These are phyloP conservation scores for Prunella vulgaris DNA, from an alignment of 257 asterid species.

Conservation along the genomic window DNA sequence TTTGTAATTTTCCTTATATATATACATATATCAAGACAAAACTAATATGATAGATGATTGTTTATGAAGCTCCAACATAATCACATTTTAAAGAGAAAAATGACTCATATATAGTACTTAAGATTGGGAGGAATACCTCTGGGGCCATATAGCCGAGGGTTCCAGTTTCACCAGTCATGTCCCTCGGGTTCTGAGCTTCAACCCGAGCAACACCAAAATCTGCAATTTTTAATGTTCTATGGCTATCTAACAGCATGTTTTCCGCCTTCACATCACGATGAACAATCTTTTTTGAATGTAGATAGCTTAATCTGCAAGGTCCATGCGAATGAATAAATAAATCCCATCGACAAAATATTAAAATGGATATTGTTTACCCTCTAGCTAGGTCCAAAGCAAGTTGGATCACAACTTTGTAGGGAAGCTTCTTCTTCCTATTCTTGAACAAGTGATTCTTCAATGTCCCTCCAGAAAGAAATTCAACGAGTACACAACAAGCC, in stretches of 20 bases:
- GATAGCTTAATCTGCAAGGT: conserved; percentile 72
- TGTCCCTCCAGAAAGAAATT: conserved; percentile 79
- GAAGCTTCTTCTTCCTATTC: conserved; percentile 83
- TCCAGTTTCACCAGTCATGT: conserved; percentile 99
- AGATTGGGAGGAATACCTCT: conserved; percentile 45
- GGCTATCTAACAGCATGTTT: conserved; percentile 71
- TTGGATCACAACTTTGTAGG: conserved; percentile 67
- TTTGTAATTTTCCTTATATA: no score
- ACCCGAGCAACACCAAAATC: conserved; percentile 98
- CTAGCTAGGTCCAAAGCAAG: conserved; percentile 86
- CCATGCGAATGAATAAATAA: background rate
- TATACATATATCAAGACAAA: no score
- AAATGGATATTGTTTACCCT: conserved; percentile 44
- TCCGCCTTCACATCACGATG: conserved; percentile 98
- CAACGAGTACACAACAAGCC: conserved; percentile 92
- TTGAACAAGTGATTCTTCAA: conserved; percentile 63
- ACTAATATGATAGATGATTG: no score
- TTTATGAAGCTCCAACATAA: no score
- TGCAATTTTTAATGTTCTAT: conserved; percentile 67
- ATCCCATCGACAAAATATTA: background rate
- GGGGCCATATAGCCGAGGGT: conserved; percentile 99
- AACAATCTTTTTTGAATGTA: conserved; percentile 82
- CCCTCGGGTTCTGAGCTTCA: conserved; percentile 90
- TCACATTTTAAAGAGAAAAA: no score
- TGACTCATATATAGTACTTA: background rate